Base-by-base conservation (phyloP, 2,329 filamentous ascomycete species). In the Truncatella angustata region DNA sequence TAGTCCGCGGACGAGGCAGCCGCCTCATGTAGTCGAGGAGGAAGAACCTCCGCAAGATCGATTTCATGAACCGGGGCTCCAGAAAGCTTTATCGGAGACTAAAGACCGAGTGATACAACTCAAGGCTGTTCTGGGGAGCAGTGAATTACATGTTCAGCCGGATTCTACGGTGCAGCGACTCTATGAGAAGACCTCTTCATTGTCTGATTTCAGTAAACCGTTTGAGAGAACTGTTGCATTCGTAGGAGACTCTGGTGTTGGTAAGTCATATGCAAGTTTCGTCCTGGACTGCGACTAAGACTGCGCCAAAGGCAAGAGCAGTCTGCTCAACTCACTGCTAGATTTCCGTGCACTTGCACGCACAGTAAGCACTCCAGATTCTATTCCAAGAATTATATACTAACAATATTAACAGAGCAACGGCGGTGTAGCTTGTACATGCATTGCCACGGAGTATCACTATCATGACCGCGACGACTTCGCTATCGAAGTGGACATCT, bases 241-340 rank as follows among this genome's bases (percentile, higher is more conserved):
- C 35, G 73, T 79, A 0, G 76, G 76, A 0, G 75, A 77, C 54
- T 76, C 75, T 11, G 76, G 76, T 3, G 73, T 70, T 30, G 73
- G 73, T 73, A 57, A 57, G 68, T 37, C 28, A 30, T 5, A 5
- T 46, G 16, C 6, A 49, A 23, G 6, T 35, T 7, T 37, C 21
- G n/a, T 12, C 7, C 42, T 14, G 21, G 20, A 46, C 28, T 7
- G 28, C n/a, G 20, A n/a, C 18, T 12, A 39, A 30, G 16, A 23
- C 34, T 49, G 4, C 20, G 21, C 14, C 7, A 9, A 26, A 70
- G 75, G 76, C 0, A 78, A 79, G 62, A 78, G 75, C 52, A 79
- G 76, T 52, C 59, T 79, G 3, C 63, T 79, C 14, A 79, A 79
- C 56, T 77, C 73, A 1, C 63, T 79, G 1, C 63, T 80, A 3